A percentile compares a stretch with the other conserved stretches of the same genome.
Evolutionary conservation across 495 filamentous ascomycete species (phyloP).

Genomic region (Podospora anserina): DNA sequence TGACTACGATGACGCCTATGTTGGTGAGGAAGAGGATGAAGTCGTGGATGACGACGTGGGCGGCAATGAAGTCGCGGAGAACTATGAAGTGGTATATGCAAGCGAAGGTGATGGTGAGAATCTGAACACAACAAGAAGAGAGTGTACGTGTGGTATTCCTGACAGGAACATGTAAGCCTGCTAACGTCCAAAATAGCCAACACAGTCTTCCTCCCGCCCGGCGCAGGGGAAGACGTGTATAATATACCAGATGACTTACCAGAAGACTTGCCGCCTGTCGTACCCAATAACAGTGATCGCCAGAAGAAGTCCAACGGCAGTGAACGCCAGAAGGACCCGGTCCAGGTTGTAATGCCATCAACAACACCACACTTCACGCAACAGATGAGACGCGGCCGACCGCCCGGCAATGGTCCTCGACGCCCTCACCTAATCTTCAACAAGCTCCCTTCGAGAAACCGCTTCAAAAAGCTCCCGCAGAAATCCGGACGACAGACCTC

Average conservation of each 20-base stretch:
- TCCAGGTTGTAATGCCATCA: background rate
- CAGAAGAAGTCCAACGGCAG: background rate
- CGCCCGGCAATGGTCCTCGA: conserved; percentile 12
- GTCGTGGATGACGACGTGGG: background rate
- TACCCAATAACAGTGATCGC: background rate
- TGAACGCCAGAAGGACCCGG: background rate
- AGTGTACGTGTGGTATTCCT: background rate
- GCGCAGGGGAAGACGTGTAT: background rate
- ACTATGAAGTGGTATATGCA: background rate
- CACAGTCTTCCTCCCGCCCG: background rate
- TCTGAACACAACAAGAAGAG: background rate
- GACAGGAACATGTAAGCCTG: background rate
- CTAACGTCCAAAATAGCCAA: background rate
- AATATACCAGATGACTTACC: background rate
- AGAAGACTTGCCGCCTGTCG: too few relatives aligned
- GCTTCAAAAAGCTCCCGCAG: background rate
- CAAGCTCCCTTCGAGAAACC: conserved; percentile 25
- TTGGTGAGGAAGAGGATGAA: background rate
- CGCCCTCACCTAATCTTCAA: conserved; percentile 27
- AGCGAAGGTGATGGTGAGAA: background rate
- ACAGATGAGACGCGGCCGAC: conserved; percentile 6
- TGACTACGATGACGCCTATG: background rate
- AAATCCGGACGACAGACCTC: background rate
- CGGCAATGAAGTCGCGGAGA: background rate
- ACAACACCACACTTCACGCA: background rate